A percentile compares a stretch with the other conserved stretches of the same genome.
phyloP scores from a whole-genome alignment of 78 protist genomes.

The slime mould (Dictyostelium discoideum) region dicty_2.7 NC_007088.5:967501-968000 shows the following conservation, averaged over 20 bases:
- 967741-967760: background rate
- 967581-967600: background rate
- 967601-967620: background rate
- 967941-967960: too few species aligned
- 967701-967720: background rate
- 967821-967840: too few species aligned
- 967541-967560: background rate
- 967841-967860: too few species aligned
- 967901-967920: background rate
- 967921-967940: background rate
- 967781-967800: background rate
- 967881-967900: too few species aligned
- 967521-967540: background rate
- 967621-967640: background rate
- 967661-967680: background rate
- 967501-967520: background rate
- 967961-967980: background rate
- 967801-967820: background rate
- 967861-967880: too few species aligned
- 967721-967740: background rate
- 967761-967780: background rate
- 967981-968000: too few species aligned
- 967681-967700: background rate
- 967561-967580: background rate
- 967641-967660: background rate